Evolutionary conservation across 2,329 filamentous ascomycete genomes (phyloP).

Genomic region (Zymoseptoria tritici): DNA sequence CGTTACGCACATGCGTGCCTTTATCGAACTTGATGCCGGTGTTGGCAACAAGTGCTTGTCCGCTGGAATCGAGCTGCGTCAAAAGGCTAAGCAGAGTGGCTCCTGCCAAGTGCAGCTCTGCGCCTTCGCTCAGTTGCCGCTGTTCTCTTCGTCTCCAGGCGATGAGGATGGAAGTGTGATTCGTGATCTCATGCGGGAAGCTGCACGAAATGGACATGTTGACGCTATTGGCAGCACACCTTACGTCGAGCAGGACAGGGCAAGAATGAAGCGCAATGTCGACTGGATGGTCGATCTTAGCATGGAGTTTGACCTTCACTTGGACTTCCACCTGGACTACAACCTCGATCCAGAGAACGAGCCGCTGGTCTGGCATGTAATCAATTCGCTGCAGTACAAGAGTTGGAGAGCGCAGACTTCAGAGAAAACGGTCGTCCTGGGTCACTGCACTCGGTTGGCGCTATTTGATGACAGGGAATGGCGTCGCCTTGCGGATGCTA

Average conservation of each 20-base stretch:
- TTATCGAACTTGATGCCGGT: slow-evolving; percentile 61
- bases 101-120: slow-evolving; percentile 58
- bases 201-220: slow-evolving; percentile 39
- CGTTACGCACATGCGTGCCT: slow-evolving; percentile 62
- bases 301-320: slow-evolving; percentile 44
- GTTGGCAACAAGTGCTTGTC: slow-evolving; percentile 52
- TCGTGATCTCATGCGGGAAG: slow-evolving; percentile 42
- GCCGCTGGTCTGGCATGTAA: slow-evolving; percentile 48
- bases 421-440: slow-evolving; percentile 50
- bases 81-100: slow-evolving; percentile 39
- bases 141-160: slow-evolving; percentile 47
- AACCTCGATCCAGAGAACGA: slow-evolving; percentile 47
- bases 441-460: slow-evolving; percentile 62
- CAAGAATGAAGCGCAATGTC: slow-evolving; percentile 50
- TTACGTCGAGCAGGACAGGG: slow-evolving; percentile 54
- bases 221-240: slow-evolving; percentile 61
- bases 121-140: slow-evolving; percentile 62
- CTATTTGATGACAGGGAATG: slow-evolving; percentile 48
- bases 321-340: slow-evolving; percentile 69
- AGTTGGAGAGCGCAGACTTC: slow-evolving; percentile 42
- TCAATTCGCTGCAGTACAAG: slow-evolving; percentile 44
- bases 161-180: slow-evolving; percentile 43
- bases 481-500: slow-evolving; percentile 40
- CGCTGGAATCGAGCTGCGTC: slow-evolving; percentile 51
- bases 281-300: slow-evolving; percentile 55